Evolutionary conservation across 2,329 filamentous ascomycete species (phyloP), one percentile per base, ranked within the genome.

Genomic region (Paraphaeosphaeria minitans): DNA sequence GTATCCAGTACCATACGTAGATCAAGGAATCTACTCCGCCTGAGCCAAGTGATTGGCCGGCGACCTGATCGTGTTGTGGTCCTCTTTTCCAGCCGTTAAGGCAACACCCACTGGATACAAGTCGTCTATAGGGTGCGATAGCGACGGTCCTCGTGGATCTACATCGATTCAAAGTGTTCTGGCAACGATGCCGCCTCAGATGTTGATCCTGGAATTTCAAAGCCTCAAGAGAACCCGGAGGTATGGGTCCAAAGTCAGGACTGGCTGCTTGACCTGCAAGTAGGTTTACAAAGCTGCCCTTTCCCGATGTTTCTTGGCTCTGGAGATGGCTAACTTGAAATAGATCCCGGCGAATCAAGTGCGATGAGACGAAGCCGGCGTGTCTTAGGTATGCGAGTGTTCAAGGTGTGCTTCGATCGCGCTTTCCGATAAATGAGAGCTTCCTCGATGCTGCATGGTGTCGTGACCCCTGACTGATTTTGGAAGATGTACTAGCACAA

Each of bases 401-500:
- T 46, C 16, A 14, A 9, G 37, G 27, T 27, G 27, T 45, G 39
- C 41, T 24, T 22, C 41, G 3, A 22, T 31, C 29, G 27, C 3
- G n/a, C 4, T n/a, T 24, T 31, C 4, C 41, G n/a, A 53, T 21
- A 21, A 31, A 42, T 27, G 16, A 48, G 46, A 21, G 22, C 9
- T 47, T 16, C 31, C n/a, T 27, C 39, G 55, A 27, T 62, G 57
- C 22, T 27, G 35, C 21, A 63, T 3, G 33, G 19, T 60, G 14
- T 16, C 19, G n/a, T 39, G 14, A 39, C n/a, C 37, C 7, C 14
- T 46, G 53, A 45, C 58, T 63, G 24, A 65, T 45, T 19, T 43
- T 14, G 7, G 8, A 43, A 73, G 69, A 58, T 73, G 71, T 49
- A 68, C 62, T 3, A 67, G 65, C 45, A 71, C 67, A 42, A 67